Percentiles rank a stretch among this genome's conserved stretches.
Conservation (phyloP, 768 basidiomycete species). For the Rhizopogon rudus region DNA sequence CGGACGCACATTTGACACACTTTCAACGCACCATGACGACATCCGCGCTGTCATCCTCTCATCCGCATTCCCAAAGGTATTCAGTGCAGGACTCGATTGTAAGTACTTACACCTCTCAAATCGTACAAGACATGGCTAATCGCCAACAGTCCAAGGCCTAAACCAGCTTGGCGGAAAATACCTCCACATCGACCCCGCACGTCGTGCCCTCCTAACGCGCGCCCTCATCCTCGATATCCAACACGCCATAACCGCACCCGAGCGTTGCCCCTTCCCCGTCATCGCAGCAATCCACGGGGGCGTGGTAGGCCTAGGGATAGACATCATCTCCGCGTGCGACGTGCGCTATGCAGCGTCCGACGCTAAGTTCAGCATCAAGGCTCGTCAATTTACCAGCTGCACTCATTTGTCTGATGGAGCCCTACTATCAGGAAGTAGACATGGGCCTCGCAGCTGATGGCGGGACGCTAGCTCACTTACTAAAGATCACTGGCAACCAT, state of each 20-base stretch:
- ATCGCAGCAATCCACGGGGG: slow-evolving; percentile 78
- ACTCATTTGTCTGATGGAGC: neutral
- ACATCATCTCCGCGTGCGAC: slow-evolving; percentile 68
- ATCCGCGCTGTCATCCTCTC: slow-evolving; percentile 72
- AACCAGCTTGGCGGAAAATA: slow-evolving; percentile 8
- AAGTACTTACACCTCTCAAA: slow-evolving; percentile 9
- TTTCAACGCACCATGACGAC: slow-evolving; percentile 31
- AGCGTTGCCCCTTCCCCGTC: slow-evolving; percentile 71
- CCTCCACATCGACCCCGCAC: slow-evolving; percentile 39
- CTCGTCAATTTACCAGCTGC: slow-evolving; percentile 19
- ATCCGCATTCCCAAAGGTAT: slow-evolving; percentile 64
- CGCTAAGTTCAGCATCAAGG: slow-evolving; percentile 69
- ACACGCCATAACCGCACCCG: slow-evolving; percentile 60
- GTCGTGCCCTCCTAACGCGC: slow-evolving; percentile 45
- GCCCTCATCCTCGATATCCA: slow-evolving; percentile 59
- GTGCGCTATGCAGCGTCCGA: slow-evolving; percentile 68
- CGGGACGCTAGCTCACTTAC: slow-evolving; percentile 78
- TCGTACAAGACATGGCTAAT: neutral
- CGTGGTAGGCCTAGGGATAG: slow-evolving; percentile 73
- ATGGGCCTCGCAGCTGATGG: slow-evolving; percentile 86
- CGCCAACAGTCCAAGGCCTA: slow-evolving; percentile 21
- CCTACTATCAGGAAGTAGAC: slow-evolving; percentile 67
- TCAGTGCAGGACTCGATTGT: slow-evolving; percentile 85
- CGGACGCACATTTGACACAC: slow-evolving; percentile 50
- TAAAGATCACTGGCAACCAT: slow-evolving; percentile 71